Base-by-base conservation (phyloP, 2,329 filamentous ascomycete species). In the Stachybotrys echinatus region DNA sequence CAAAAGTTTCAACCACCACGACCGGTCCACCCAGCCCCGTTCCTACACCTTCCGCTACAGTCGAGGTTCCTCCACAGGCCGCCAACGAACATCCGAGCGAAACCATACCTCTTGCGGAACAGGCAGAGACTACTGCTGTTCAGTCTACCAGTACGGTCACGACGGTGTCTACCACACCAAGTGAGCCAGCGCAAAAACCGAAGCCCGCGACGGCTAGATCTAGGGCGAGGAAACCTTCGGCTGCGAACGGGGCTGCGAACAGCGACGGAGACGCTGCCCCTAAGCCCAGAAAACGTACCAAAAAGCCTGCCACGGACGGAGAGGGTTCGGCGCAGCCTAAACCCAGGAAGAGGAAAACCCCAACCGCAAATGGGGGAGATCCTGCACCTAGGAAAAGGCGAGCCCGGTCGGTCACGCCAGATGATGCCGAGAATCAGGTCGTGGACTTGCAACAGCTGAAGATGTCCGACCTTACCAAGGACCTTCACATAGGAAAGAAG, bases 391-490 rank as follows among this genome's bases (percentile, higher is more conserved):
- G 47, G 45, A 42, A 59, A 48, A 58, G 71, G 53, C 57, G 67
- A 42, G 68, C 73, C 48, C 74, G 79, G 51, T 74, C 77, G 17
- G 55, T 69, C 4, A 86, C 84, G 0, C 84, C 85, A 2, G 82
- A 85, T 48, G 80, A 85, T 55, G 80, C 83, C 4, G 84, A 87
- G 59, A 65, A 69, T 21, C 75, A 79, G 51, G 66, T 78, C 54
- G 84, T 92, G 49, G 85, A 91, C 60, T 74, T 81, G 20, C 77
- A 79, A 21, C 78, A 76, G 4, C 77, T 88, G 22, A 88, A 82
- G 48, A 89, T 94, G 83, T 79, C 77, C 42, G 86, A 90, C 50
- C 69, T 94, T 3, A 88, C 83, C 46, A 81, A 78, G 53, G 86
- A 89, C 60, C 71, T 87, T 48, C 77, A 78, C 20, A 85, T 86